Evolutionary conservation across 331 rosid genomes (phyloP).

Genomic region (Malus hybrid): DNA sequence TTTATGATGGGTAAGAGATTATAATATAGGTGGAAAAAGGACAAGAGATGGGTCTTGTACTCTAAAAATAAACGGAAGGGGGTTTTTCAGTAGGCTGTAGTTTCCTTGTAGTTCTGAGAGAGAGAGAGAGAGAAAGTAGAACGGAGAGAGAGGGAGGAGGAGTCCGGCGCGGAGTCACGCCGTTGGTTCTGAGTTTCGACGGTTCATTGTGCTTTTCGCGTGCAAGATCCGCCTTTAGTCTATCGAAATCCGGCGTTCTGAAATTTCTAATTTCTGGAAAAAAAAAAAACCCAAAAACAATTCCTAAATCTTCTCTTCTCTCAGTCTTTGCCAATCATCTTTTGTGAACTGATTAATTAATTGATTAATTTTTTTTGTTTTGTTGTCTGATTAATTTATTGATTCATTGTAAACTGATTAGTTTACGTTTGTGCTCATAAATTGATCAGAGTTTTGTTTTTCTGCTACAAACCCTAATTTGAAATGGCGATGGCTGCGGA

Average conservation of each 20-base stretch:
- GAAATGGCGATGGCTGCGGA: slow-evolving; percentile 38
- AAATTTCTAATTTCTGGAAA: neutral
- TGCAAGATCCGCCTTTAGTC: slow-evolving; percentile 24
- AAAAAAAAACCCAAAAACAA: neutral
- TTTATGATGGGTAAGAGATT: too few species aligned
- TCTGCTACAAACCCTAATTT: slow-evolving; percentile 32
- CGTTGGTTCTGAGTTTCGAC: slow-evolving; percentile 7
- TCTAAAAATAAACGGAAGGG: too few species aligned
- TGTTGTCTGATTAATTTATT: slow-evolving; percentile 13
- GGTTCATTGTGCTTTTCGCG: slow-evolving; percentile 3
- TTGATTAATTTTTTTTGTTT: neutral
- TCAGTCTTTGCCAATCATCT: neutral
- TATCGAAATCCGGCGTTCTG: neutral
- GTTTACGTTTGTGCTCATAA: too few species aligned
- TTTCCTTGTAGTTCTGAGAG: neutral
- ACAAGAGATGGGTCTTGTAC: too few species aligned
- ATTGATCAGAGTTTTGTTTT: slow-evolving; percentile 13
- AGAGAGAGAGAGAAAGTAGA: neutral
- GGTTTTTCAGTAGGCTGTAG: neutral
- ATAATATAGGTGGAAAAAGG: too few species aligned
- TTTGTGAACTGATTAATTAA: neutral
- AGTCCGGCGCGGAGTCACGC: neutral
- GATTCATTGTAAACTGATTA: neutral
- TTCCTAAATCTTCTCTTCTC: slow-evolving; percentile 15
- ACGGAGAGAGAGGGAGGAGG: neutral